Evolutionary conservation across 352 stramenopile genomes (phyloP).

Genomic region (Plasmopara muralis): DNA sequence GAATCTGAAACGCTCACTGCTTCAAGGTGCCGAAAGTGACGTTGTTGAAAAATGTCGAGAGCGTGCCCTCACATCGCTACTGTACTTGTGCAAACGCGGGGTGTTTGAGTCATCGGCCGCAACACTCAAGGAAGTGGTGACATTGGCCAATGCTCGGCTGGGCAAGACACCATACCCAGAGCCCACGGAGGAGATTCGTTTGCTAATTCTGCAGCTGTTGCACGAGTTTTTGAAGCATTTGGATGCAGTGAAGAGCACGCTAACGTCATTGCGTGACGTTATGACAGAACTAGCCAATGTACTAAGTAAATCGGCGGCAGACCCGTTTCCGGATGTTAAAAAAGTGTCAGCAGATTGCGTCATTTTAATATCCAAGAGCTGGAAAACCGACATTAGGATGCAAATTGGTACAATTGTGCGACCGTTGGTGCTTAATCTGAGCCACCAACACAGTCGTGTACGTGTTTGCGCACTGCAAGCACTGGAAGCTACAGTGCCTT

Average conservation of each 20-base stretch:
- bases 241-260: conserved; percentile 6
- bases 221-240: conserved; percentile 53
- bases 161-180: conserved; percentile 75
- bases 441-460: conserved; percentile 78
- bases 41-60: conserved; percentile 76
- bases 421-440: conserved; percentile 59
- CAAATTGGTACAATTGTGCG: conserved; percentile 65
- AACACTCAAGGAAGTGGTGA: conserved; percentile 44
- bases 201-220: conserved; percentile 60
- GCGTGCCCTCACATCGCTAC: conserved; percentile 47
- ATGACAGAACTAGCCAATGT: conserved; percentile 64
- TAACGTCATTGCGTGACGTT: conserved; percentile 37
- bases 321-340: conserved; percentile 80
- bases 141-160: conserved; percentile 42
- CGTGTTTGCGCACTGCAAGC: conserved; percentile 70
- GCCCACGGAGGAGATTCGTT: conserved; percentile 73
- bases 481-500: conserved; percentile 62
- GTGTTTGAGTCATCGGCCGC: conserved; percentile 35
- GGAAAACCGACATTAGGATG: conserved; percentile 51
- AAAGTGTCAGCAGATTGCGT: conserved; percentile 61
- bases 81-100: conserved; percentile 46
- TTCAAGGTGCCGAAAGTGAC: conserved; percentile 43
- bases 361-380: conserved; percentile 45
- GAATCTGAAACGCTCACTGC: conserved; percentile 43
- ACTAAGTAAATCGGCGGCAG: conserved; percentile 61